Evolutionary conservation across 176 grass and related monocot genomes (phyloP), one percentile per base, ranked within the genome.

Genomic region (Cocos nucifera): DNA sequence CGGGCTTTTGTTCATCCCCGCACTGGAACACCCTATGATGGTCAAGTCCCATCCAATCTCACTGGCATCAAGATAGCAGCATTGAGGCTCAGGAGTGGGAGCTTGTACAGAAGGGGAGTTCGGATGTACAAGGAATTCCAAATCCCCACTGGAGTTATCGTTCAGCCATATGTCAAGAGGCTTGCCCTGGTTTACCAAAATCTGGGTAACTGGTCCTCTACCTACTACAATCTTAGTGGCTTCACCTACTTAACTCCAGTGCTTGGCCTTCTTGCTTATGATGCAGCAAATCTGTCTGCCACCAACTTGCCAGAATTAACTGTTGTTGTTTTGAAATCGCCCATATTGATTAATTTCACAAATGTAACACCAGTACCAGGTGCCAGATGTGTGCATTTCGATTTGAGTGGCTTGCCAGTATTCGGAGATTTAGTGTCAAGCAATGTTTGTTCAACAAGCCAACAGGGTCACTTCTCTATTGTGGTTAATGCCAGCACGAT

Each of bases 161-260:
- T 85, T 58, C 93, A 76, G 75, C 93, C 93, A 4, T 83, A 80
- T 66, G 81, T 83, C 8, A 76, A 83, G 59, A 82, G 93, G 61
- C 58, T 88, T 20, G 81, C 88, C 35, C 60, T 97, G 21, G 87
- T 97, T 53, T 97, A 92, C 70, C 87, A 91, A n/a, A 83, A 71
- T 64, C 70, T 97, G 1, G 84, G 79, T 51, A 64, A 58, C 51
- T 55, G 73, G 29, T 80, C 93, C 15, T 69, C 63, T 16, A 3
- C 6, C 49, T 83, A 93, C 64, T 98, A 98, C 70, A 84, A 76
- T 6, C 65, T 93, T 28, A 51, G 79, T 16, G 94, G 94, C 4
- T 93, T 79, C 58, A 89, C 82, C 18, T 86, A 99, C 74, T 74
- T 99, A 22, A 62, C 94, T 54, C 94, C 94, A 16, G 68, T 99